Percentiles rank a stretch among this genome's conserved stretches.
phyloP scores from a whole-genome alignment of 192 early-diverging fungal species.

The Coemansia sp. region DNA sequence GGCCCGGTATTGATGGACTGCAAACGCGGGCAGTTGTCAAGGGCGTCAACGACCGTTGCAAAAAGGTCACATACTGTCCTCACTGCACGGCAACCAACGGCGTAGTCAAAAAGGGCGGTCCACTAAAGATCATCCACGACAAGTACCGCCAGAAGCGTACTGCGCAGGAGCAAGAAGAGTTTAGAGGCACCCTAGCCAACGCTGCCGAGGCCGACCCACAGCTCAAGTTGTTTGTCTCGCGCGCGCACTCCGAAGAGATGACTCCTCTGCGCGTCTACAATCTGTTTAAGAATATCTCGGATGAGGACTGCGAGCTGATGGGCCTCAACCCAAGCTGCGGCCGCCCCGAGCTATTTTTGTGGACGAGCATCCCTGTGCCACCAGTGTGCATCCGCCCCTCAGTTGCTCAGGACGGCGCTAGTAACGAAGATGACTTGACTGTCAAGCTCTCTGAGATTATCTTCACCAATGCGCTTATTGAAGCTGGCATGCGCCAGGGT shows the following conservation, averaged over 20 bases:
- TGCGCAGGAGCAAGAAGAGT: conserved; percentile 72
- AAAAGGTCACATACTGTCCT: conserved; percentile 83
- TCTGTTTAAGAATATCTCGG: conserved; percentile 82
- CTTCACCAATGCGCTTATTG: conserved; percentile 79
- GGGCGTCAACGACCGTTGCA: conserved; percentile 78
- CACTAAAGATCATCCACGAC: conserved; percentile 94
- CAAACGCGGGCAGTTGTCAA: conserved; percentile 78
- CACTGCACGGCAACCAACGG: conserved; percentile 83
- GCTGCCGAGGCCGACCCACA: conserved; percentile 73
- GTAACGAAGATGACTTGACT: conserved; percentile 96
- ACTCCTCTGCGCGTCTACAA: conserved; percentile 84
- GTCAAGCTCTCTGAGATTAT: conserved; percentile 94
- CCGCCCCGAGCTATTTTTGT: conserved; percentile 90
- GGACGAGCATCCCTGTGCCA: conserved; percentile 93
- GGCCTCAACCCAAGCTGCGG: conserved; percentile 83
- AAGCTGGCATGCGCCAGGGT: conserved; percentile 55
- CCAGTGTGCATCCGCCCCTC: conserved; percentile 96
- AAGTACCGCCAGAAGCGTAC: conserved; percentile 84
- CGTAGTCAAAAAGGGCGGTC: conserved; percentile 92
- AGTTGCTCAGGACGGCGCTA: conserved; percentile 89
- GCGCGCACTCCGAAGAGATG: conserved; percentile 88
- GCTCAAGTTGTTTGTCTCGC: conserved; percentile 71
- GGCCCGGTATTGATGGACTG: conserved; percentile 80
- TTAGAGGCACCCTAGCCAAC: conserved; percentile 72
- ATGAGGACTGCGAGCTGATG: conserved; percentile 95